phyloP scores from a whole-genome alignment of 805 yeast genomes.

The Lipomyces chichibuensis region DNA sequence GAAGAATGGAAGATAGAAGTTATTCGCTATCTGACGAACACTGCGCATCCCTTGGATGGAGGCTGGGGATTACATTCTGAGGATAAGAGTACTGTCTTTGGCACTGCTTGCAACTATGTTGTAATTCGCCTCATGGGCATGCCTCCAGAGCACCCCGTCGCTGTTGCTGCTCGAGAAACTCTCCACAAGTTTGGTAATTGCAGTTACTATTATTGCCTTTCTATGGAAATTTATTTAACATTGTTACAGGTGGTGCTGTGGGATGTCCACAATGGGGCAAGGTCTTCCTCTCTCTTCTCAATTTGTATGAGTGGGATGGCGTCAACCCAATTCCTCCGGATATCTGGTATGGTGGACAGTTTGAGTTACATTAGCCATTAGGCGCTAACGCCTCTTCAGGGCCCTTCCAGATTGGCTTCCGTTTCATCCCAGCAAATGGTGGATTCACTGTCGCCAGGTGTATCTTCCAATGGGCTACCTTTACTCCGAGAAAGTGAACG shows the following conservation, averaged over 20 bases:
- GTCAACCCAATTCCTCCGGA: slow-evolving; percentile 99
- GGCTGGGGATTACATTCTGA: slow-evolving; percentile 97
- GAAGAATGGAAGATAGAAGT: slow-evolving; percentile 68
- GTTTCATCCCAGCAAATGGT: slow-evolving; percentile 95
- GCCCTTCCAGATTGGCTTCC: slow-evolving; percentile 78
- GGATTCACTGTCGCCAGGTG: slow-evolving; percentile 97
- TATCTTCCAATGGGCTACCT: slow-evolving; percentile 86
- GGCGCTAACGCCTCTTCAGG: slow-evolving; percentile 1
- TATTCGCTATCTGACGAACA: slow-evolving; percentile 82
- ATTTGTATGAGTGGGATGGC: slow-evolving; percentile 91
- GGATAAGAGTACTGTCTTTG: slow-evolving; percentile 94
- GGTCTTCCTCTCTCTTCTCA: slow-evolving; percentile 80
- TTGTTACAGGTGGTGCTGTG: slow-evolving; percentile 74
- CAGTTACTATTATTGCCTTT: neutral
- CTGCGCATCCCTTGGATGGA: slow-evolving; percentile 98
- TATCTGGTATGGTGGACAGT: slow-evolving; percentile 55
- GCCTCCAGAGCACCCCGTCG: slow-evolving; percentile 70
- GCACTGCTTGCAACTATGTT: slow-evolving; percentile 87
- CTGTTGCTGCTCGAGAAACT: slow-evolving; percentile 72
- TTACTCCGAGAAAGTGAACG: slow-evolving; percentile 55
- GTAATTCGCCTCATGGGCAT: slow-evolving; percentile 80
- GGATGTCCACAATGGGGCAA: slow-evolving; percentile 98
- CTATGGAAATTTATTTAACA: neutral
- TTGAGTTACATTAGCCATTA: neutral
- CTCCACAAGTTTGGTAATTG: slow-evolving; percentile 52